Percentiles rank a stretch among this genome's conserved stretches.
Conservation (phyloP, 352 stramenopile species). For the Phytophthora palmivora region DNA sequence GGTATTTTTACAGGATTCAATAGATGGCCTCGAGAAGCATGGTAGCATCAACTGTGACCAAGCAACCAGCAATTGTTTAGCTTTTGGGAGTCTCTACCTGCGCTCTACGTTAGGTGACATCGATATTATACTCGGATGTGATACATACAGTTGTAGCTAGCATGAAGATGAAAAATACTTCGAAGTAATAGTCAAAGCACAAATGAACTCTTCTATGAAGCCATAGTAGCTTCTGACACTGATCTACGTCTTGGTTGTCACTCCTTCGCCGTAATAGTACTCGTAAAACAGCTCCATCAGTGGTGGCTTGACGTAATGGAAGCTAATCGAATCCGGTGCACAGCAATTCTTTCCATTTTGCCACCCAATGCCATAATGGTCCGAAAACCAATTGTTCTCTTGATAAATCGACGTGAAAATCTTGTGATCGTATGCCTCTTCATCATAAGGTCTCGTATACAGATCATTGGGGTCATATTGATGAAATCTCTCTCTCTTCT, state of each 20-base stretch:
- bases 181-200: no score
- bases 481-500: constrained; percentile 83
- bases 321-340: constrained; percentile 79
- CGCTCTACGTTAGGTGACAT: constrained; percentile 67
- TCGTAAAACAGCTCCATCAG: constrained; percentile 88
- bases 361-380: constrained; percentile 83
- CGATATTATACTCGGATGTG: constrained; percentile 73
- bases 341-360: constrained; percentile 81
- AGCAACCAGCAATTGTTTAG: constrained; percentile 59
- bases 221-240: not conserved
- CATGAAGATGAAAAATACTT: constrained; percentile 3
- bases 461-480: constrained; percentile 83
- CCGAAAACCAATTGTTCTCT: constrained; percentile 91
- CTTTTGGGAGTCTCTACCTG: constrained; percentile 70
- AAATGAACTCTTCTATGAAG: no score
- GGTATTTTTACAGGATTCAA: constrained; percentile 13
- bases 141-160: constrained; percentile 67
- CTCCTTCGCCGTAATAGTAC: constrained; percentile 68
- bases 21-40: constrained; percentile 46
- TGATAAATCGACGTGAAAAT: constrained; percentile 83
- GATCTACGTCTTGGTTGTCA: constrained; percentile 2
- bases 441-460: constrained; percentile 72
- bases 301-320: constrained; percentile 88
- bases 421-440: constrained; percentile 73
- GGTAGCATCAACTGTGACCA: constrained; percentile 77